A percentile compares a stretch with the other conserved stretches of the same genome.
Evolutionary conservation across 176 grass and related monocot species (phyloP).

Genomic region (Carex myosuroides): DNA sequence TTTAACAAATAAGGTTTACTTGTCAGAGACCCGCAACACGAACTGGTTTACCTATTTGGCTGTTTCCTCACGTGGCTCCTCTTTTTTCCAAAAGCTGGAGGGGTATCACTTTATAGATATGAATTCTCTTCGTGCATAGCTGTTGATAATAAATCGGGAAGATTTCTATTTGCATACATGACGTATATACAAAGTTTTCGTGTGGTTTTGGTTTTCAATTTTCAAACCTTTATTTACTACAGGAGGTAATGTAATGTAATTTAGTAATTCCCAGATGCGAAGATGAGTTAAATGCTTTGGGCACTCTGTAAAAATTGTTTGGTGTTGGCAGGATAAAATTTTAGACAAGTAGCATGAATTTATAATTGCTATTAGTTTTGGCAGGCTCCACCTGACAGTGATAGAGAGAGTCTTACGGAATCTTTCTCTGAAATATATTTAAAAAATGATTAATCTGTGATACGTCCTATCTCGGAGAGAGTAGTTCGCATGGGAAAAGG

Average conservation of each 20-base stretch:
- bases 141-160: background rate
- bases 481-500: too few relatives aligned
- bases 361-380: too few relatives aligned
- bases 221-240: background rate
- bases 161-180: background rate
- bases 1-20: background rate
- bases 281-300: background rate
- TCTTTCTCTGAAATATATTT: too few relatives aligned
- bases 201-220: background rate
- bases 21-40: background rate
- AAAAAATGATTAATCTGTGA: too few relatives aligned
- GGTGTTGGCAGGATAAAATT: background rate
- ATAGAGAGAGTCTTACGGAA: background rate
- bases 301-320: background rate
- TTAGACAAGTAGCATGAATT: background rate
- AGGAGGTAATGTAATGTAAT: background rate
- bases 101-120: conserved; percentile 1
- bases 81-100: background rate
- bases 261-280: background rate
- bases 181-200: background rate
- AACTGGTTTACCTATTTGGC: background rate
- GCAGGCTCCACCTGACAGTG: background rate
- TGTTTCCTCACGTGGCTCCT: background rate
- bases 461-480: too few relatives aligned
- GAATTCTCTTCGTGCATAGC: background rate